phyloP scores from a whole-genome alignment of 805 yeast genomes.

The Ogataea haglerorum region DNA sequence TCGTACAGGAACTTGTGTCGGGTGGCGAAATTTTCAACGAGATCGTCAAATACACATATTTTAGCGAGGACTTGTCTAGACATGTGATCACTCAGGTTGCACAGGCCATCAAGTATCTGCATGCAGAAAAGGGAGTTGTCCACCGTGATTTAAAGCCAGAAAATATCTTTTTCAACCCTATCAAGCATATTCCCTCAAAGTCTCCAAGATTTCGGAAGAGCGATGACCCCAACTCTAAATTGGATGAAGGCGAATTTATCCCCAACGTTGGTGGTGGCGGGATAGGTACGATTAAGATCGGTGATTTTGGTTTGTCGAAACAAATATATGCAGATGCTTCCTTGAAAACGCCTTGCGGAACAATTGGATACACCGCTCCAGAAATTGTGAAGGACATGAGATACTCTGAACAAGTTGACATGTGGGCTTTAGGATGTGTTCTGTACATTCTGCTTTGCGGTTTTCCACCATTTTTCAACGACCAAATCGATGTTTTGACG shows the following conservation, averaged over 20 bases:
- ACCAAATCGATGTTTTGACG: constrained; percentile 67
- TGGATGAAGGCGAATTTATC: constrained; percentile 82
- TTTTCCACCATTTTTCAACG: constrained; percentile 96
- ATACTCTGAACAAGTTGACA: constrained; percentile 91
- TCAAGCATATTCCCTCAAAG: constrained; percentile 45
- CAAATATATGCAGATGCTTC: constrained; percentile 85
- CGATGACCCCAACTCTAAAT: constrained; percentile 67
- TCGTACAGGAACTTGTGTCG: constrained; percentile 66
- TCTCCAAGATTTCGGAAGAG: constrained; percentile 45
- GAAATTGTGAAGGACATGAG: constrained; percentile 93
- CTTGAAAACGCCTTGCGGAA: constrained; percentile 92
- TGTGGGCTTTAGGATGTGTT: constrained; percentile 99
- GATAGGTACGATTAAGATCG: constrained; percentile 83
- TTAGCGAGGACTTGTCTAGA: constrained; percentile 66
- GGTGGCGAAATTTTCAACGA: constrained; percentile 84
- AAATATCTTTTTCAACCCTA: constrained; percentile 63
- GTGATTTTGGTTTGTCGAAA: constrained; percentile 94
- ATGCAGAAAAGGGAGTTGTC: constrained; percentile 70
- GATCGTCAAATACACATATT: constrained; percentile 73
- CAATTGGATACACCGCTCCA: constrained; percentile 98
- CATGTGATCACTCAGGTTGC: constrained; percentile 74
- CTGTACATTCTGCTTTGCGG: constrained; percentile 92
- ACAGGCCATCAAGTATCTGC: constrained; percentile 64
- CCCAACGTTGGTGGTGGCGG: constrained; percentile 90
- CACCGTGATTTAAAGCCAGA: constrained; percentile 86